Conservation (phyloP, 305 asterid species). For the Salvia sclarea region DNA sequence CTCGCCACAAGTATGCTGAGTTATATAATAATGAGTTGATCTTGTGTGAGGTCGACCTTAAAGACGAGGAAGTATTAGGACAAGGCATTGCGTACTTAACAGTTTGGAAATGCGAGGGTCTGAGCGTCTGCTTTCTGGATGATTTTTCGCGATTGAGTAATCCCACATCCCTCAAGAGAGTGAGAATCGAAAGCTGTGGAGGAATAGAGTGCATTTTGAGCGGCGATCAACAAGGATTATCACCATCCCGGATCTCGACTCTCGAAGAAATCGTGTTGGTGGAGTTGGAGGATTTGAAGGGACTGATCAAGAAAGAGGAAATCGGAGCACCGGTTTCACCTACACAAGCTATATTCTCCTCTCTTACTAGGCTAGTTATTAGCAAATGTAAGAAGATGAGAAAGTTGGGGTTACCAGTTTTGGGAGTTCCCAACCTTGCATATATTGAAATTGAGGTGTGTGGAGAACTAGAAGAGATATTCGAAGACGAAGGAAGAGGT, state of each 20-base stretch:
- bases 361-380: not conserved
- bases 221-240: not conserved
- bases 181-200: not conserved
- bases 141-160: not conserved
- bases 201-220: conserved; percentile 11
- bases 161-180: not conserved
- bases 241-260: not conserved
- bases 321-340: not conserved
- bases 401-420: not conserved
- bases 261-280: not conserved
- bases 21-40: not conserved
- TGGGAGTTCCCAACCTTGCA: not conserved
- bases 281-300: not conserved
- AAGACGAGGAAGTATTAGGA: not conserved
- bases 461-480: not conserved
- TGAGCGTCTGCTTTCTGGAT: conserved; percentile 15
- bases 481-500: not conserved
- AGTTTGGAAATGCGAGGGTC: not conserved
- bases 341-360: not conserved
- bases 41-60: not conserved
- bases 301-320: not conserved
- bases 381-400: not conserved
- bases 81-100: not conserved
- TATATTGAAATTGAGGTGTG: not conserved
- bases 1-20: conserved; percentile 4